Base-by-base conservation (phyloP, 2,329 filamentous ascomycete genomes). In the Pseudocercospora vitis region DNA sequence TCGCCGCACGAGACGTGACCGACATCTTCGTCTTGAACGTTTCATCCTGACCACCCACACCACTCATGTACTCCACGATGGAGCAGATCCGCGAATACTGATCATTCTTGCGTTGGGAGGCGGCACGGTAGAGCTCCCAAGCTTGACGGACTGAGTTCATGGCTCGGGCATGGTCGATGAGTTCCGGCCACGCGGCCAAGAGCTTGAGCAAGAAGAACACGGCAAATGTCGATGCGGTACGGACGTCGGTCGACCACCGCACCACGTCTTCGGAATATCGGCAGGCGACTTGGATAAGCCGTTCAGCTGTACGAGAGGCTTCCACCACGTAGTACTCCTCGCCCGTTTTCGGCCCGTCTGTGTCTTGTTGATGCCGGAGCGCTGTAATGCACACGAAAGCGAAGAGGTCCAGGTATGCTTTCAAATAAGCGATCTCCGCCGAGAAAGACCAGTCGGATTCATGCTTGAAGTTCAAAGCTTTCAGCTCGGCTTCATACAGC, bases 201-300 rank as follows among this genome's bases (percentile, higher is more conserved):
- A 52, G 49, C 21, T 52, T 52, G 16, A 52, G 26, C n/a, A 52
- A 14, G 39, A 52, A 52, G 28, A 52, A 52, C 32, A 52, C 40
- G 6, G 49, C 39, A 19, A 33, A 45, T 2, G 49, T 52, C 21
- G 40, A 45, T 7, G 49, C 49, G 2, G 18, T 28, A 4, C 49
- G 16, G 3, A 52, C 49, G 23, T 52, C 49, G 26, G 37, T 46
- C 6, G 49, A 52, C 26, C 37, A 44, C 29, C 40, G 39, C 6
- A 35, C 29, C 1, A 52, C 40, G 6, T 45, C 37, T 18, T 52
- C 40, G 1, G 40, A 42, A 18, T 45, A 44, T 18, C 31, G 49
- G 12, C 37, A 45, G 9, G 39, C 49, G 28, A 52, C 37, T 11
- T 44, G 39, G 7, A 52, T 52, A 11, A 52, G 18, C 19, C 40